Conservation (phyloP, 1,139 yeast genomes). For the Pichia sp. region DNA sequence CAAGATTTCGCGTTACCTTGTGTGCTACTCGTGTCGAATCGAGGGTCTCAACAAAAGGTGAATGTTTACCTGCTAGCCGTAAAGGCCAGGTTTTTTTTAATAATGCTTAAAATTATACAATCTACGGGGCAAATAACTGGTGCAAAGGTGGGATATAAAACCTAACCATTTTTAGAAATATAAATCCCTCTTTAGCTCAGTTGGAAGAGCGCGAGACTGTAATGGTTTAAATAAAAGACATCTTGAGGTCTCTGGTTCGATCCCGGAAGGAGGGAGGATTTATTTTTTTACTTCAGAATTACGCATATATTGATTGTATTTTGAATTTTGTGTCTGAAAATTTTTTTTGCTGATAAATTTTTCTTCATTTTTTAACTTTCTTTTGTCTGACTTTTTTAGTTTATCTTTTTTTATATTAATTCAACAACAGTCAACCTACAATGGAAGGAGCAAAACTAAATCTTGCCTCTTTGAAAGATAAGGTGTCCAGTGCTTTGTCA, state of each 20-base stretch:
- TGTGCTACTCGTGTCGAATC: no score
- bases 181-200: conserved; percentile 17
- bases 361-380: neutral
- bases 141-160: no score
- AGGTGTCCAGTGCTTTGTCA: conserved; percentile 43
- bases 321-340: neutral
- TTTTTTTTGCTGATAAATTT: conserved; percentile 1
- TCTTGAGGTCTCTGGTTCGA: conserved; percentile 18
- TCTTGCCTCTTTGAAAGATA: conserved; percentile 52
- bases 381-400: neutral
- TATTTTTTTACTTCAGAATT: neutral
- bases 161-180: neutral
- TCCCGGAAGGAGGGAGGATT: conserved; percentile 16
- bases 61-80: no score
- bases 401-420: neutral
- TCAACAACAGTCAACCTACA: neutral
- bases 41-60: no score
- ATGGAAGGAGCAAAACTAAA: conserved; percentile 29
- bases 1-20: no score
- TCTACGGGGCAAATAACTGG: no score
- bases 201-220: conserved; percentile 18
- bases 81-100: no score
- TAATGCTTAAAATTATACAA: no score
- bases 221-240: conserved; percentile 10
- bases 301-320: neutral